These are phyloP conservation scores for Golubevia sp. DNA, from an alignment of 1,284 basidiomycete genomes.

Conservation along the genomic window DNA sequence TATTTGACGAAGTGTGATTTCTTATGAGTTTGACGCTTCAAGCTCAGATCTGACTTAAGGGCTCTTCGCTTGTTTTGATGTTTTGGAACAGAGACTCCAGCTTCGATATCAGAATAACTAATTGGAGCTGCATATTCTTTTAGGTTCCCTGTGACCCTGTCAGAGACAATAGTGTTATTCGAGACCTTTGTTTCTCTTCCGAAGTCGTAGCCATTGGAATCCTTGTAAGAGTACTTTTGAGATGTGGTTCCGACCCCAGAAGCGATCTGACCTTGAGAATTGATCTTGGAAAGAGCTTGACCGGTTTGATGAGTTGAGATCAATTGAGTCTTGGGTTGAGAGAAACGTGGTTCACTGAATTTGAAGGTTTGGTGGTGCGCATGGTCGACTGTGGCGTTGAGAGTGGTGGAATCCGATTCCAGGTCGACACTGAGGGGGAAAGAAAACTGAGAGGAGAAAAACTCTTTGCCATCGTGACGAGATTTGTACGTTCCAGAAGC, in stretches of 20 bases:
- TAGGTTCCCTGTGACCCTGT: neutral
- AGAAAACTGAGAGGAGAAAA: slow-evolving; percentile 2
- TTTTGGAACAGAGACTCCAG: too few relatives aligned
- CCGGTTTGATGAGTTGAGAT: slow-evolving; percentile 2
- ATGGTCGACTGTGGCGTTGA: slow-evolving; percentile 7
- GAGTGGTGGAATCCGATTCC: neutral
- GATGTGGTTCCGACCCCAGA: slow-evolving; percentile 4
- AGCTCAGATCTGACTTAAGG: too few relatives aligned
- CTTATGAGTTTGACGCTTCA: too few relatives aligned
- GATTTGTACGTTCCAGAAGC: neutral
- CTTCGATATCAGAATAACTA: neutral
- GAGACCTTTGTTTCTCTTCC: slow-evolving; percentile 2
- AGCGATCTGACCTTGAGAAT: neutral
- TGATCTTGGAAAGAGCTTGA: slow-evolving; percentile 1
- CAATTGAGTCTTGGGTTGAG: slow-evolving; percentile 1
- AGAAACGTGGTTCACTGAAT: neutral
- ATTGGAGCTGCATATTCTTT: slow-evolving; percentile 1
- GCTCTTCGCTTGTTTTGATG: too few relatives aligned
- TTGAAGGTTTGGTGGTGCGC: neutral
- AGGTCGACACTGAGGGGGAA: slow-evolving; percentile 5
- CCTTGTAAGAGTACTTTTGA: slow-evolving; percentile 9
- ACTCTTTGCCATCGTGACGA: neutral
- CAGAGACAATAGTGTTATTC: slow-evolving; percentile 1
- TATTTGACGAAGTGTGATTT: too few relatives aligned
- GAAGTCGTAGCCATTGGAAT: slow-evolving; percentile 9